phyloP scores from a whole-genome alignment of 2,329 filamentous ascomycete species.

The Alternaria sp. region DNA sequence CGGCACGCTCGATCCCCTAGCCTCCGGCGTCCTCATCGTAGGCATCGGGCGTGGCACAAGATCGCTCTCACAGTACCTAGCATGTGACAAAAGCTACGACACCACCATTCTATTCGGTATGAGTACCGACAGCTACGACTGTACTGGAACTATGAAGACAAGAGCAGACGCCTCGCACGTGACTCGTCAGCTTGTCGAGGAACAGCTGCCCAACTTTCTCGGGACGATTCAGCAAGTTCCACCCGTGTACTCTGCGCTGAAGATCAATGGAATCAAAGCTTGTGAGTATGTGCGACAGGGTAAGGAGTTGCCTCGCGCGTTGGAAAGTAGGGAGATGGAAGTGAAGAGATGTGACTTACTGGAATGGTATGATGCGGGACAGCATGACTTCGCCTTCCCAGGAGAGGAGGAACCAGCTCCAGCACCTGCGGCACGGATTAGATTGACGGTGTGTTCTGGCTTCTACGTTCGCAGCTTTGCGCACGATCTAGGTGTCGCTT shows the following conservation, averaged over 20 bases:
- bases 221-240: conserved; percentile 35
- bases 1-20: conserved; percentile 41
- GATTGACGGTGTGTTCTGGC: conserved; percentile 36
- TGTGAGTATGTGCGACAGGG: conserved; percentile 38
- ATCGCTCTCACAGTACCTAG: conserved; percentile 32
- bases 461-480: conserved; percentile 46
- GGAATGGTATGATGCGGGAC: conserved; percentile 29
- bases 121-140: conserved; percentile 41
- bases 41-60: conserved; percentile 42
- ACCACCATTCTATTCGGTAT: conserved; percentile 36
- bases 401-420: conserved; percentile 11
- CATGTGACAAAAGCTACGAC: conserved; percentile 39
- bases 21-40: conserved; percentile 39
- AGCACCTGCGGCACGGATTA: conserved; percentile 28
- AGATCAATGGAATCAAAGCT: conserved; percentile 39
- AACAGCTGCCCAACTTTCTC: conserved; percentile 23
- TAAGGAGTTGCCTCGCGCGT: conserved; percentile 28
- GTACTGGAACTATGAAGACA: conserved; percentile 25
- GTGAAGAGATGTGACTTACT: conserved; percentile 38
- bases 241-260: conserved; percentile 39
- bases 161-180: conserved; percentile 23
- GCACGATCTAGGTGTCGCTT: conserved; percentile 38
- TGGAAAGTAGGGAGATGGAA: conserved; percentile 36
- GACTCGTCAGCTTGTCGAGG: conserved; percentile 24
- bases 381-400: conserved; percentile 23